Evolutionary conservation across 208 protist genomes (phyloP).

Genomic region (Leptomonas seymouri): DNA sequence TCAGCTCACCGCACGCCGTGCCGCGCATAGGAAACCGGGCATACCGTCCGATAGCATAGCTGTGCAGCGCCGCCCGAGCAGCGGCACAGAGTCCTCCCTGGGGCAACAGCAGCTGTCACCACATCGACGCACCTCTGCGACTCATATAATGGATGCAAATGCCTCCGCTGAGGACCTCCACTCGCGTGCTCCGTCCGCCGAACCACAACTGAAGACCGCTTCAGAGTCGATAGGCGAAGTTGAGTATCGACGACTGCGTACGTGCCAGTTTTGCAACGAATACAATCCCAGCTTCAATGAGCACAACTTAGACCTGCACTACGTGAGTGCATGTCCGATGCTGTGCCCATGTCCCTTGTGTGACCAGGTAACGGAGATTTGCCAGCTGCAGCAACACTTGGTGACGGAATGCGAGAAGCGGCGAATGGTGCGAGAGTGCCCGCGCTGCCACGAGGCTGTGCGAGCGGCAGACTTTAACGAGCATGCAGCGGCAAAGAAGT

Average conservation of each 20-base stretch:
- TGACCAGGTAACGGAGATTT: slow-evolving; percentile 92
- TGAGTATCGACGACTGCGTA: slow-evolving; percentile 39
- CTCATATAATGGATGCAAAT: neutral
- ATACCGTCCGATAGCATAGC: slow-evolving; percentile 22
- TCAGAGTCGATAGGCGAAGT: slow-evolving; percentile 25
- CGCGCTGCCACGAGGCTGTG: slow-evolving; percentile 89
- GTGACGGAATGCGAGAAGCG: slow-evolving; percentile 84
- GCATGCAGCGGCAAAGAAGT: slow-evolving; percentile 65
- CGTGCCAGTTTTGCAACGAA: slow-evolving; percentile 90
- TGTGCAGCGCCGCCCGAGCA: slow-evolving; percentile 11
- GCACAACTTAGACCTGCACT: slow-evolving; percentile 84
- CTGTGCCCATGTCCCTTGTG: slow-evolving; percentile 91
- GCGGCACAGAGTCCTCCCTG: slow-evolving; percentile 1
- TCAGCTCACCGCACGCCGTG: slow-evolving; percentile 1
- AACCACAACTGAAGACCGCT: slow-evolving; percentile 7
- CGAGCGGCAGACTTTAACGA: slow-evolving; percentile 72
- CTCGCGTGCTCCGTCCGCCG: neutral
- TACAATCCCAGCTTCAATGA: slow-evolving; percentile 75
- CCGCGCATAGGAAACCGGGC: slow-evolving; percentile 7
- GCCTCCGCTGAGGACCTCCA: slow-evolving; percentile 12
- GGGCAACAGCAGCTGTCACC: neutral
- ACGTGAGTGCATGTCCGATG: slow-evolving; percentile 89
- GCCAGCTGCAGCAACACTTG: slow-evolving; percentile 88
- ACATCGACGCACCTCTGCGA: slow-evolving; percentile 2
- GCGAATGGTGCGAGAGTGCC: slow-evolving; percentile 79